Evolutionary conservation across 2,329 filamentous ascomycete species (phyloP), one percentile per base, ranked within the genome.

Genomic region (Paramyrothecium roridum): DNA sequence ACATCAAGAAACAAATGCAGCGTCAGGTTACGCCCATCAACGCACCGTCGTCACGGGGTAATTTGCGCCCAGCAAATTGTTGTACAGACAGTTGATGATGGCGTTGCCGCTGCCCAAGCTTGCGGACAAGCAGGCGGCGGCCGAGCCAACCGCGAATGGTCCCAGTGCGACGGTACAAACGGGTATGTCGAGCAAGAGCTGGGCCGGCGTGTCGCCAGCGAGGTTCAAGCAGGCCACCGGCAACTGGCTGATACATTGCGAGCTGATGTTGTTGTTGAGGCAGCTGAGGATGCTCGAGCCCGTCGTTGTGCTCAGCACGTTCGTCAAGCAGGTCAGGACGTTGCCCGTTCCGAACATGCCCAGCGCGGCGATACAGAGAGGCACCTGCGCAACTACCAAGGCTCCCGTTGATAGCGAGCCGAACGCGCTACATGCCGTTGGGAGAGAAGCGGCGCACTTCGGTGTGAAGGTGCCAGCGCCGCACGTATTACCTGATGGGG

Each of bases 61-160:
- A 13, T 43, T 43, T 19, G 37, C 16, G 7, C n/a, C n/a, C 4
- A 48, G 16, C 4, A 48, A 8, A 20, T 48, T 48, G 19, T 23
- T 48, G 19, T 48, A 23, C 12, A 61, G 40, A 52, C 59, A 61
- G 10, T 50, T 34, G 17, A 57, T 30, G 8, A 58, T 20, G 21
- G 43, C 34, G 1, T 3, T 7, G 30, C 58, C 58, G 19, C 17
- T 21, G n/a, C 53, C 43, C 22, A 13, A 21, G 22, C 10, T 23
- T 4, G 49, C 50, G 16, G 52, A 30, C 3, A 61, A 46, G 40
- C 57, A 61, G 21, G n/a, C 19, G 33, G 40, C 40, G 13, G 40
- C n/a, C 6, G 52, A 17, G 2, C 40, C 52, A 2, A 52, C 3
- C 3, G 40, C 52, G 20, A 54, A 57, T 10, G 34, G 11, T 17